These are phyloP conservation scores for Amorphotheca resinae DNA, from an alignment of 495 filamentous ascomycete species.

Conservation along the genomic window DNA sequence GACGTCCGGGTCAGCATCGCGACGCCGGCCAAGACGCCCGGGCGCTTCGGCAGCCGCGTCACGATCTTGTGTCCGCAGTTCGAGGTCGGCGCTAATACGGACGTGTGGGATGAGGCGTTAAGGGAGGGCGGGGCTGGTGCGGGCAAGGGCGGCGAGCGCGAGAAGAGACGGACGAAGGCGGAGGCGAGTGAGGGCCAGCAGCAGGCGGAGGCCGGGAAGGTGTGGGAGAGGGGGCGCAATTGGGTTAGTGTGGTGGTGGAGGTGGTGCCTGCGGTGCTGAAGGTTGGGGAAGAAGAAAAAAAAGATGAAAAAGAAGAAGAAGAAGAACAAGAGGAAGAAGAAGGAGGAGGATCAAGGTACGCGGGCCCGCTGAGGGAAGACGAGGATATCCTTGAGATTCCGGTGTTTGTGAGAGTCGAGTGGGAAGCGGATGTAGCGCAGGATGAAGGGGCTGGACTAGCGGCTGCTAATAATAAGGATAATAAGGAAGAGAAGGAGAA, in stretches of 20 bases:
- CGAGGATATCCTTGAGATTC: constrained; percentile 89
- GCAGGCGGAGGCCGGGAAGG: constrained; percentile 78
- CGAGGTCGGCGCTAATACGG: constrained; percentile 86
- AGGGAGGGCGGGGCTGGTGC: constrained; percentile 26
- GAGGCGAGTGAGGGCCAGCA: constrained; percentile 33
- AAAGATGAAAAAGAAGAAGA: constrained; percentile 11
- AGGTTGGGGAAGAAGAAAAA: constrained; percentile 9
- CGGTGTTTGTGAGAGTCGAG: constrained; percentile 82
- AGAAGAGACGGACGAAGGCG: constrained; percentile 29
- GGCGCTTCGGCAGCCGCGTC: constrained; percentile 62
- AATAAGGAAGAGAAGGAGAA: constrained; percentile 44
- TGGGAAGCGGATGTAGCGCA: constrained; percentile 73
- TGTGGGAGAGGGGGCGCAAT: constrained; percentile 91
- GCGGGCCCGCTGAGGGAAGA: constrained; percentile 44
- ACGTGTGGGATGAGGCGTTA: constrained; percentile 91
- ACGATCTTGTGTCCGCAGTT: constrained; percentile 93
- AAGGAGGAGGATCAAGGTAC: constrained; percentile 9
- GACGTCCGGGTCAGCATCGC: constrained; percentile 75
- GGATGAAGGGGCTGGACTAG: constrained; percentile 40
- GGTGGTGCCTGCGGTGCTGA: constrained; percentile 58
- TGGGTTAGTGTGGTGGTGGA: constrained; percentile 90
- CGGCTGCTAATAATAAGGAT: constrained; percentile 28
- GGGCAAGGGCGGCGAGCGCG: constrained; percentile 21
- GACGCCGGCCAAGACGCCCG: constrained; percentile 70
- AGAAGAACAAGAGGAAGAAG: constrained; percentile 4